These are phyloP conservation scores for Pichia sorboxylosa DNA, from an alignment of 1,139 yeast species.

Conservation along the genomic window DNA sequence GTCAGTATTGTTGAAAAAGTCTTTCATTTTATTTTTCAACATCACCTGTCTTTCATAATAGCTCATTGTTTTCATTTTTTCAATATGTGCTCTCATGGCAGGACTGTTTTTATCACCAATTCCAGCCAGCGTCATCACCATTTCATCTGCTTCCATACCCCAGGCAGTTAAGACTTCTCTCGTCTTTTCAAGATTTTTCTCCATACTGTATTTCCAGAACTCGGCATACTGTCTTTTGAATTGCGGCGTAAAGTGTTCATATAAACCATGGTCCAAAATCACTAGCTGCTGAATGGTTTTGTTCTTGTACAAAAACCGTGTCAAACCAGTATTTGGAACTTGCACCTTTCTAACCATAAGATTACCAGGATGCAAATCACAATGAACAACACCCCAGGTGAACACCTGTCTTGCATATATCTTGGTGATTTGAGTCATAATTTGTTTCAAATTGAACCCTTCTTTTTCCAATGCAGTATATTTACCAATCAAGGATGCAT, in stretches of 20 bases:
- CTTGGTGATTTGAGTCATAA: slow-evolving; percentile 42
- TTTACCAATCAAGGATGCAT: slow-evolving; percentile 47
- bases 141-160: slow-evolving; percentile 64
- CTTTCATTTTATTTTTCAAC: slow-evolving; percentile 29
- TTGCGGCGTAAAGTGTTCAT: slow-evolving; percentile 39
- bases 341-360: slow-evolving; percentile 38
- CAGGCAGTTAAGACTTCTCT: slow-evolving; percentile 40
- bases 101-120: slow-evolving; percentile 31
- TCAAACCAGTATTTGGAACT: slow-evolving; percentile 6
- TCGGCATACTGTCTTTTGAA: slow-evolving; percentile 47
- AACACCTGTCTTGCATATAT: slow-evolving; percentile 61
- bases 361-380: slow-evolving; percentile 82
- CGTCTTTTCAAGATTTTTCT: slow-evolving; percentile 39
- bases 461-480: slow-evolving; percentile 31
- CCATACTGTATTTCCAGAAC: slow-evolving; percentile 55
- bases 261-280: slow-evolving; percentile 65
- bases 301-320: slow-evolving; percentile 2
- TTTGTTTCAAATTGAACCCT: slow-evolving; percentile 31
- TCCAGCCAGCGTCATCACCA: slow-evolving; percentile 50
- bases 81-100: slow-evolving; percentile 17
- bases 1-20: slow-evolving; percentile 48
- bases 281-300: slow-evolving; percentile 43
- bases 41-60: slow-evolving; percentile 30
- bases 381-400: slow-evolving; percentile 64
- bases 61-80: slow-evolving; percentile 18